These are phyloP conservation scores for Chrysopogon serrulatus DNA, from an alignment of 176 grass and related monocot species.

Conservation along the genomic window DNA sequence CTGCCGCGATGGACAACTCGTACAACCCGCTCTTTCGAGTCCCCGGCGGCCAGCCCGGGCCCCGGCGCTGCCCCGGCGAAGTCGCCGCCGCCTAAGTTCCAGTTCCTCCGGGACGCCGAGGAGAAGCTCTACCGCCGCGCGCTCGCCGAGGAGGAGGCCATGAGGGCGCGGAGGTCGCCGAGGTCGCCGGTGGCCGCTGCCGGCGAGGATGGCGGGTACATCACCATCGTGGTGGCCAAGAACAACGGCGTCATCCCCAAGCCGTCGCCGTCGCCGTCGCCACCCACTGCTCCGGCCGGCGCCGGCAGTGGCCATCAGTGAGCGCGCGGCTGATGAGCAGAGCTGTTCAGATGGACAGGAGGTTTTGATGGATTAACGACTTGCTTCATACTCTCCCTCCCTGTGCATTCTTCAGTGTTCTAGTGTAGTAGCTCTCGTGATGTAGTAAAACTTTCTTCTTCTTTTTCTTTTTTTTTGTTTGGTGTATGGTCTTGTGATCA, in stretches of 20 bases:
- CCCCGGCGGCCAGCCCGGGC: conserved; percentile 23
- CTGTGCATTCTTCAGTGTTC: neutral
- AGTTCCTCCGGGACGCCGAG: conserved; percentile 86
- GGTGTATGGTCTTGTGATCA: conserved; percentile 19
- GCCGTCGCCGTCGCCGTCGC: no score
- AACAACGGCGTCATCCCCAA: conserved; percentile 32
- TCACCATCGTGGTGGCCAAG: conserved; percentile 50
- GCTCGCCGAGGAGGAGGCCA: conserved; percentile 52
- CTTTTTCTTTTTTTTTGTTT: neutral
- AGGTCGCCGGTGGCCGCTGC: conserved; percentile 23
- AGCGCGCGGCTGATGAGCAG: neutral
- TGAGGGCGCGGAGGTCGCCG: conserved; percentile 32
- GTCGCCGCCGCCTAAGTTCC: conserved; percentile 79
- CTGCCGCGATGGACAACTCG: conserved; percentile 13
- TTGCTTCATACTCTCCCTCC: neutral
- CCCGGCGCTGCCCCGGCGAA: neutral
- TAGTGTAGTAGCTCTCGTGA: conserved; percentile 35
- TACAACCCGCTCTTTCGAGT: conserved; percentile 75
- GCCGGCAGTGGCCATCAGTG: neutral
- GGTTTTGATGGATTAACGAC: conserved; percentile 6
- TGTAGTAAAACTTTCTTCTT: conserved; percentile 5
- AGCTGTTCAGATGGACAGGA: no score
- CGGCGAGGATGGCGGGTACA: conserved; percentile 52
- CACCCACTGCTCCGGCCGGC: neutral
- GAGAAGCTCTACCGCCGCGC: conserved; percentile 75